Conservation (phyloP, 345 rosid genomes). For the Balakata baccata region DNA sequence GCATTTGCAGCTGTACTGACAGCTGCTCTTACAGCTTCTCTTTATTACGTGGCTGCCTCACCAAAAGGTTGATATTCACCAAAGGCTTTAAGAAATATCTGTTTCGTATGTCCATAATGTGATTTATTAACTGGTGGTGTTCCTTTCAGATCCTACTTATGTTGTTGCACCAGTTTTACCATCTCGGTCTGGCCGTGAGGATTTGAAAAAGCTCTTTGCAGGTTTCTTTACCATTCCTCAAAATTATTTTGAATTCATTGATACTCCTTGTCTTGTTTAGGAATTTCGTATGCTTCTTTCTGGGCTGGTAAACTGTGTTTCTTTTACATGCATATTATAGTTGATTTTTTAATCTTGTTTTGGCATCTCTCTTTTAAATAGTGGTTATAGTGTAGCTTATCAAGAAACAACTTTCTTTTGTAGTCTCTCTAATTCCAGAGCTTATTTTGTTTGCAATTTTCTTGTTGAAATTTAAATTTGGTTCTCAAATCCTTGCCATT, state of each 20-base stretch:
- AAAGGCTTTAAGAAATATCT: not conserved
- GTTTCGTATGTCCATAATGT: not conserved
- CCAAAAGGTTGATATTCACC: conserved; percentile 59
- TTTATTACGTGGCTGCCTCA: conserved; percentile 83
- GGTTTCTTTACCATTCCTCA: conserved; percentile 38
- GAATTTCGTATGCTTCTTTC: not conserved
- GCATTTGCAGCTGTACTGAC: conserved; percentile 93
- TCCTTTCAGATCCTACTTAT: conserved; percentile 73
- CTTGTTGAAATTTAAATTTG: not conserved
- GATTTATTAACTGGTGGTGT: conserved; percentile 7
- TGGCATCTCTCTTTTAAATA: too few species aligned
- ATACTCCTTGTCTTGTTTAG: not conserved
- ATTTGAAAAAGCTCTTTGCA: conserved; percentile 81
- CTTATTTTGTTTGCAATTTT: too few species aligned
- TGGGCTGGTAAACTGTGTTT: too few species aligned
- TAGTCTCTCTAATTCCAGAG: too few species aligned
- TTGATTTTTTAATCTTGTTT: too few species aligned
- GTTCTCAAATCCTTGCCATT: not conserved
- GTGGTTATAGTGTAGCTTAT: too few species aligned
- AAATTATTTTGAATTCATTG: not conserved
- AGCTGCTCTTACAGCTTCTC: conserved; percentile 85
- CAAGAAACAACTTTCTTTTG: too few species aligned
- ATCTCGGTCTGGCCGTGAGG: conserved; percentile 62
- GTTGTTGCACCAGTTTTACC: conserved; percentile 78
- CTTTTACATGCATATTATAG: not conserved